These are phyloP conservation scores for Stereum hirsutum DNA, from an alignment of 1,284 basidiomycete genomes.

Conservation along the genomic window DNA sequence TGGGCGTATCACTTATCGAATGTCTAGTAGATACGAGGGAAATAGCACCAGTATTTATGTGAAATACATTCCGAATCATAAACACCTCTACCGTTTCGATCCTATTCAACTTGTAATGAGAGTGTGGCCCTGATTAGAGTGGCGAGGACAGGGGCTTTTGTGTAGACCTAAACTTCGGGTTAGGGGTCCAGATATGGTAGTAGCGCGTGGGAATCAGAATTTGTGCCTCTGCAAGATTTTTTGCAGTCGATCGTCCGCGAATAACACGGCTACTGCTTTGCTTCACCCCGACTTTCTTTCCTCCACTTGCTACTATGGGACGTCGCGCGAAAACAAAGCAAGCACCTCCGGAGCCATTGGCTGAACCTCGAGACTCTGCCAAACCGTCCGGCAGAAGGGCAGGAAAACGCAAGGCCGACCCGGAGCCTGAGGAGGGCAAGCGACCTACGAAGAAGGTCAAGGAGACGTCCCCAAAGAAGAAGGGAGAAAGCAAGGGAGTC, in stretches of 20 bases:
- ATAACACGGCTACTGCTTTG: background rate
- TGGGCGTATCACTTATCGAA: no score
- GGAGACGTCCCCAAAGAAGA: conserved; percentile 20
- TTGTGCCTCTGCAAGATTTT: background rate
- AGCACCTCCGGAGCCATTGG: conserved; percentile 59
- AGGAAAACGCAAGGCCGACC: conserved; percentile 65
- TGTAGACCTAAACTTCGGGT: no score
- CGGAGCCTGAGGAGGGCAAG: conserved; percentile 33
- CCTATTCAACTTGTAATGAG: no score
- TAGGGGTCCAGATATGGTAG: background rate
- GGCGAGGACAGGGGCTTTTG: no score
- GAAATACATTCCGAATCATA: no score
- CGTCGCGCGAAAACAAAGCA: conserved; percentile 91
- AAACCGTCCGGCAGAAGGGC: conserved; percentile 42
- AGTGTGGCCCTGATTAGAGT: no score
- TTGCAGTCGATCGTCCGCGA: background rate
- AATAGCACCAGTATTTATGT: no score
- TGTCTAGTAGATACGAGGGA: no score
- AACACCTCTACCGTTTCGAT: no score
- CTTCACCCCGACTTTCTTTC: background rate
- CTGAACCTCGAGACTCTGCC: conserved; percentile 24
- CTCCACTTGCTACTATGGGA: conserved; percentile 61
- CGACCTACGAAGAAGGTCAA: conserved; percentile 53
- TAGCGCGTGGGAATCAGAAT: background rate
- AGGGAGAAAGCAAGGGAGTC: conserved; percentile 16